Conservation (phyloP, 1,284 basidiomycete genomes). For the Cryptococcus sp. region DNA sequence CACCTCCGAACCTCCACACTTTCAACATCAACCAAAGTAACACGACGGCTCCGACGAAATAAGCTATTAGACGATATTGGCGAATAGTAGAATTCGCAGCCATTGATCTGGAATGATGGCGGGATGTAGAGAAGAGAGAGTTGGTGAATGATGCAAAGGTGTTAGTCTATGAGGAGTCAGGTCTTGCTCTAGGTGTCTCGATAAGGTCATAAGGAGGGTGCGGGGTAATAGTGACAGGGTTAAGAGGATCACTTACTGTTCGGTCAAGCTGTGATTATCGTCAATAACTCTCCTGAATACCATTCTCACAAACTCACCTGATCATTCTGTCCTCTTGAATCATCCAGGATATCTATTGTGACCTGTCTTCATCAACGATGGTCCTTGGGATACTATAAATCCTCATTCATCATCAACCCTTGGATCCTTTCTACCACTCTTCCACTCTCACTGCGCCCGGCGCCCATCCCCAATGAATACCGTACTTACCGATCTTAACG, state of each 20-base stretch:
- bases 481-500: conserved; percentile 38
- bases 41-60: conserved; percentile 36
- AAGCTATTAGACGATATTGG: conserved; percentile 43
- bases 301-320: conserved; percentile 22
- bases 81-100: conserved; percentile 35
- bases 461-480: too few relatives aligned
- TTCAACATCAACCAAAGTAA: conserved; percentile 37
- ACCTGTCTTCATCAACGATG: conserved; percentile 24
- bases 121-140: conserved; percentile 44
- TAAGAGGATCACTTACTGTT: conserved; percentile 22
- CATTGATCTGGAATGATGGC: conserved; percentile 40
- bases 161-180: conserved; percentile 23
- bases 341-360: conserved; percentile 47
- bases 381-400: not conserved
- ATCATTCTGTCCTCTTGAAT: conserved; percentile 42
- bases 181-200: not conserved
- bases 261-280: conserved; percentile 29
- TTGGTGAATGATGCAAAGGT: conserved; percentile 41
- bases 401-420: not conserved
- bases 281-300: not conserved
- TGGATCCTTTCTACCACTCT: not conserved
- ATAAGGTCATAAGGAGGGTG: not conserved
- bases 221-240: not conserved
- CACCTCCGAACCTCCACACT: conserved; percentile 27
- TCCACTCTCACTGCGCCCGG: not conserved